phyloP scores from a whole-genome alignment of 2,329 filamentous ascomycete genomes.

The Alternaria rosae region DNA sequence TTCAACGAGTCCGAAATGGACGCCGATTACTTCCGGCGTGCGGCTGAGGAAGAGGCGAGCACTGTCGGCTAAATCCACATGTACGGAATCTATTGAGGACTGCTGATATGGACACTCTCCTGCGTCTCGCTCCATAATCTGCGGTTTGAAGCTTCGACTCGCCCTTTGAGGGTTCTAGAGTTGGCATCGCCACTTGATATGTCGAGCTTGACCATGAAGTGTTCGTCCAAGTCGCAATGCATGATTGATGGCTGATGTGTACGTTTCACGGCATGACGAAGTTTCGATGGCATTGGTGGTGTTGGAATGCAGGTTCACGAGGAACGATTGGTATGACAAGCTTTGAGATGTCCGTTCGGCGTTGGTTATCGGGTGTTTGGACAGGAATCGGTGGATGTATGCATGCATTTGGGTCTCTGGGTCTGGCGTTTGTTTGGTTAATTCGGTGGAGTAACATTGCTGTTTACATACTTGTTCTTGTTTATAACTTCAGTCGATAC shows the following conservation, averaged over 20 bases:
- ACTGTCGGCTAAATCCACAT: slow-evolving; percentile 34
- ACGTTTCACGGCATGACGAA: background rate
- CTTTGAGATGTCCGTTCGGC: background rate
- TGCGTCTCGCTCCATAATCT: slow-evolving; percentile 7
- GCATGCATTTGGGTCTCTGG: background rate
- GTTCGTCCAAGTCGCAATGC: background rate
- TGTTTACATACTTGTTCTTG: slow-evolving; percentile 1
- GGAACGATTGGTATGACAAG: background rate
- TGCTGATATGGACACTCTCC: background rate
- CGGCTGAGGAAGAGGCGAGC: slow-evolving; percentile 49
- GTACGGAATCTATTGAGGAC: background rate
- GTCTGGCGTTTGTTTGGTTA: background rate
- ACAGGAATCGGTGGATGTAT: background rate
- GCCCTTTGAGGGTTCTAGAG: slow-evolving; percentile 13
- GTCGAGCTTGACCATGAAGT: slow-evolving; percentile 5
- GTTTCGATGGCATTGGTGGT: background rate
- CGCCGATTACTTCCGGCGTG: slow-evolving; percentile 48
- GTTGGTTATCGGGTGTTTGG: background rate
- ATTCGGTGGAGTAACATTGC: background rate
- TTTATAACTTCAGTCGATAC: background rate
- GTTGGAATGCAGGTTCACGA: background rate
- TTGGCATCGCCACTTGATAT: slow-evolving; percentile 11
- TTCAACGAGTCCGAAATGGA: slow-evolving; percentile 32
- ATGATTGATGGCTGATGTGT: background rate
- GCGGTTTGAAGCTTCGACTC: slow-evolving; percentile 21